phyloP scores from a whole-genome alignment of 1,284 basidiomycete genomes.

The Rhodotorula mucilaginosa region DNA sequence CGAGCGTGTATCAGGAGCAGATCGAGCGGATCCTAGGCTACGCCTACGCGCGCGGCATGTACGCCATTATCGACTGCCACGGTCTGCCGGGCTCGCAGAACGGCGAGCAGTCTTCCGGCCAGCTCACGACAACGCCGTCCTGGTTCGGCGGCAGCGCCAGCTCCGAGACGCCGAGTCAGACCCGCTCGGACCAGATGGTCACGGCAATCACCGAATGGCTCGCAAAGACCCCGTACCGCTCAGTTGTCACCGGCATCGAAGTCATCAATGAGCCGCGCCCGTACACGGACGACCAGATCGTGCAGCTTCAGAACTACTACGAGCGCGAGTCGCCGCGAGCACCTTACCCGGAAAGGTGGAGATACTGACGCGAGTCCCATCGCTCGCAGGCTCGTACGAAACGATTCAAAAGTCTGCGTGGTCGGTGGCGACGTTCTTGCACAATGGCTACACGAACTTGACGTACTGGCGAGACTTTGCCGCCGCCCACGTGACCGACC shows the following conservation, averaged over 20 bases:
- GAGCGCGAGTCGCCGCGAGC: constrained; percentile 11
- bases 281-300: constrained; percentile 42
- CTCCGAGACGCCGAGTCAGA: constrained; percentile 37
- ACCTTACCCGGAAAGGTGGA: background rate
- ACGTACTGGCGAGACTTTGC: constrained; percentile 18
- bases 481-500: constrained; percentile 25
- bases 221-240: constrained; percentile 41
- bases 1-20: constrained; percentile 38
- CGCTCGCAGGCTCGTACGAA: constrained; percentile 37
- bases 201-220: constrained; percentile 43
- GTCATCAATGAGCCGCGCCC: constrained; percentile 44
- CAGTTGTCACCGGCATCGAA: constrained; percentile 44
- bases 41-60: constrained; percentile 54
- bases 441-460: constrained; percentile 35
- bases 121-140: constrained; percentile 19
- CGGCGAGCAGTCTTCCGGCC: constrained; percentile 45
- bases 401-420: constrained; percentile 39
- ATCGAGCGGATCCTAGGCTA: constrained; percentile 53
- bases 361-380: background rate
- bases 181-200: constrained; percentile 42
- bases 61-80: constrained; percentile 52
- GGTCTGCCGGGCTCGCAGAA: constrained; percentile 53
- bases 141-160: constrained; percentile 24
- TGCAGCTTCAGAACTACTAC: constrained; percentile 43
- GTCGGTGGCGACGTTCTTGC: constrained; percentile 44